A percentile compares a stretch with the other conserved stretches of the same genome.
Evolutionary conservation across 352 stramenopile genomes (phyloP).

Genomic region (Phytophthora podocarpi): DNA sequence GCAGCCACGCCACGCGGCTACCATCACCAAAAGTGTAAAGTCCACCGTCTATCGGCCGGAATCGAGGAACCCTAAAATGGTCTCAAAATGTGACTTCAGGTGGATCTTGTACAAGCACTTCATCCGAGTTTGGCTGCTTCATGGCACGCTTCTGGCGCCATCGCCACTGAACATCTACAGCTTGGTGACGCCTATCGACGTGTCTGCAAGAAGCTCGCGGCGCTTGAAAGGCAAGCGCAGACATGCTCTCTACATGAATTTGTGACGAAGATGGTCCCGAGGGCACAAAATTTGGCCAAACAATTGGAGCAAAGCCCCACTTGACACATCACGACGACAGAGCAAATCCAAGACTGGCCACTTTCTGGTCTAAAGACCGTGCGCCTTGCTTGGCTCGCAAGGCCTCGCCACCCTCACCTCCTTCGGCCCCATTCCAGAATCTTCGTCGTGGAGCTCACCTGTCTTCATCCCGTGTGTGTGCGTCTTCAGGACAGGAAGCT

Average conservation of each 20-base stretch:
- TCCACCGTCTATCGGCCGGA: conserved; percentile 10
- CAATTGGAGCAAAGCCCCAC: conserved; percentile 1
- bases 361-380: conserved; percentile 23
- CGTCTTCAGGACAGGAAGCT: background rate
- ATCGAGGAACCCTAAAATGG: background rate
- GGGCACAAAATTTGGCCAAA: conserved; percentile 25
- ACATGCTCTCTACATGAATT: conserved; percentile 16
- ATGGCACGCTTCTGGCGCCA: no score
- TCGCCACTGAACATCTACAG: no score
- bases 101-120: no score
- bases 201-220: background rate
- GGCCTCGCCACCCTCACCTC: conserved; percentile 4
- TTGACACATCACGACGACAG: conserved; percentile 16
- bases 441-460: conserved; percentile 22
- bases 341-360: conserved; percentile 21
- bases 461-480: background rate
- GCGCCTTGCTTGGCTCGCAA: background rate
- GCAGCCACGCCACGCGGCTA: background rate
- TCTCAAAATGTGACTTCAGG: no score
- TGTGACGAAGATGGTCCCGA: conserved; percentile 29
- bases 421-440: conserved; percentile 37
- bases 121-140: no score
- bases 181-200: conserved; percentile 11
- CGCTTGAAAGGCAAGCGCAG: background rate
- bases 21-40: conserved; percentile 7